These are phyloP conservation scores for Kwoniella sp. DNA, from an alignment of 768 basidiomycete genomes.

Conservation along the genomic window DNA sequence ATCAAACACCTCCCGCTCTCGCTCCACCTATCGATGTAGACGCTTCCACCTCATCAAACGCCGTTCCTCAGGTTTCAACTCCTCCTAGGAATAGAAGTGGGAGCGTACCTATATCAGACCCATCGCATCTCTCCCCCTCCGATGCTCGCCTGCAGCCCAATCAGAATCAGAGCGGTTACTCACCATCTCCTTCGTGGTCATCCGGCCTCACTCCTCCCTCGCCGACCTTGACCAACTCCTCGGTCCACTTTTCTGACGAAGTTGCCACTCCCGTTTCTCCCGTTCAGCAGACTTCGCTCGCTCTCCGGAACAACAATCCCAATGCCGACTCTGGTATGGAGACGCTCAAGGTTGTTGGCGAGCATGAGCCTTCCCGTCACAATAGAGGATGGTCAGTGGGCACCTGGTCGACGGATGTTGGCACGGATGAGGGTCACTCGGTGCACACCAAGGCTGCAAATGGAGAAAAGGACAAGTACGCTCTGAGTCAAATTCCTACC, in stretches of 20 bases:
- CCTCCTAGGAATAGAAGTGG: constrained; percentile 18
- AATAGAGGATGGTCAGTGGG: constrained; percentile 37
- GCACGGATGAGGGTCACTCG: constrained; percentile 23
- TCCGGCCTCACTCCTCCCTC: constrained; percentile 41
- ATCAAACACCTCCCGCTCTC: constrained; percentile 5
- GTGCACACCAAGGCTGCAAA: neutral
- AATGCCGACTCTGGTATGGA: constrained; percentile 42
- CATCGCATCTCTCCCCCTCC: constrained; percentile 34
- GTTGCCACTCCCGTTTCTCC: constrained; percentile 32
- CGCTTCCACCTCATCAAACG: neutral
- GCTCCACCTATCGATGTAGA: constrained; percentile 22
- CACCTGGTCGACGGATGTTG: constrained; percentile 40
- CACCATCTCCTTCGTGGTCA: constrained; percentile 36
- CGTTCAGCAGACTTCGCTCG: constrained; percentile 33
- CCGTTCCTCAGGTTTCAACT: constrained; percentile 15
- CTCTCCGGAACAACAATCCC: constrained; percentile 51
- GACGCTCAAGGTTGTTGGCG: constrained; percentile 38
- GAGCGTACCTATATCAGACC: constrained; percentile 8
- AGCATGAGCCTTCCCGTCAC: constrained; percentile 26
- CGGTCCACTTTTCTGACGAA: constrained; percentile 48
- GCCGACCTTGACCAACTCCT: constrained; percentile 42
- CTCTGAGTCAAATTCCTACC: constrained; percentile 18
- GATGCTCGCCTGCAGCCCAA: constrained; percentile 15
- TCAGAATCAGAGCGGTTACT: constrained; percentile 17
- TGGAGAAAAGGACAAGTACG: constrained; percentile 12